Evolutionary conservation across 768 basidiomycete species (phyloP), one percentile per base, ranked within the genome.

Genomic region (Leccinum aurantiacum): DNA sequence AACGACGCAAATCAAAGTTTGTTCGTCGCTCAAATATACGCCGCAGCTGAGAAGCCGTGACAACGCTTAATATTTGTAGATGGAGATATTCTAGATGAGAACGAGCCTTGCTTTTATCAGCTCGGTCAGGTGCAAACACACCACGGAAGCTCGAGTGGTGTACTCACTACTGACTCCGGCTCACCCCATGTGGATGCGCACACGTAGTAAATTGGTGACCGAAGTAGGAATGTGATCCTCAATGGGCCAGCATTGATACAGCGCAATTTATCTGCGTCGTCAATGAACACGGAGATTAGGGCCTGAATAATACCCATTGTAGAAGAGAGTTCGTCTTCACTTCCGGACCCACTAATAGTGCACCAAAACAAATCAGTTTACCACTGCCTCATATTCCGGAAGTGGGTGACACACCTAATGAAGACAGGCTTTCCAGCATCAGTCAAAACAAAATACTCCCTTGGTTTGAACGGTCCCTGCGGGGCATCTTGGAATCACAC

Each of bases 401-500:
- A 22, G 17, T 33, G 19, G 10, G 41, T 5, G 51, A 65, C 78
- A 60, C 72, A 91, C 95, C 91, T 93, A 47, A 86, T 81, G 69
- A 91, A 99, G 11, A 99, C 95, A n/a, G 95, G 95, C 74, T 99
- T 98, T 29, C 97, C 97, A 31, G 97, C 97, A 62, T 95, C 87
- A 0, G 95, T 98, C 19, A 98, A 81, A 15, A 98, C 84, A 69
- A 91, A 97, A 73, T 98, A 99, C 69, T 93, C 85, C 55, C 95
- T 81, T 24, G 83, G 84, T 54, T 79, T 76, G 67, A 74, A 75
- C 14, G 61, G 62, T n/a, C 71, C 63, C 2, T 55, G 62, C 35
- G 53, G 50, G 55, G 53, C 61, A 50, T 65, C 63, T 67, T 50
- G 38, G 46, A 13, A 50, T 56, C 13, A 38, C 5, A 44, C 7